Percentiles rank a stretch among this genome's conserved stretches.
These are phyloP conservation scores for Claviceps purpurea DNA, from an alignment of 2,329 filamentous ascomycete genomes.

Conservation along the genomic window DNA sequence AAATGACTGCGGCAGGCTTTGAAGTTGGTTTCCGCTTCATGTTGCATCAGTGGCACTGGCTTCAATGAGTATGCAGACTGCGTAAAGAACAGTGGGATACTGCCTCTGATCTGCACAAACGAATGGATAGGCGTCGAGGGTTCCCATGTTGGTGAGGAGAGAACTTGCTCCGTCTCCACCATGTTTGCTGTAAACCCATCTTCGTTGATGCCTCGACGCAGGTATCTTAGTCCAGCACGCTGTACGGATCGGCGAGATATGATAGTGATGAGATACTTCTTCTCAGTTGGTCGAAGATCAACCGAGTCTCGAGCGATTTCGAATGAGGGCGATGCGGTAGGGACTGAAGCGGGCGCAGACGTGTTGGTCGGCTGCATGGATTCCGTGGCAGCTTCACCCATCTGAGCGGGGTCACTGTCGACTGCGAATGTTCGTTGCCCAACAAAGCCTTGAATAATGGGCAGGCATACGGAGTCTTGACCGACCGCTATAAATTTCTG, in stretches of 20 bases:
- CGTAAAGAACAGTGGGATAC: constrained; percentile 89
- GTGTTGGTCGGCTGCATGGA: constrained; percentile 33
- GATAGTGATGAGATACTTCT: constrained; percentile 65
- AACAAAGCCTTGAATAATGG: constrained; percentile 87
- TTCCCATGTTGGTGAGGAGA: constrained; percentile 59
- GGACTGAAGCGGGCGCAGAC: constrained; percentile 15
- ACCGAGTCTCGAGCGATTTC: constrained; percentile 18
- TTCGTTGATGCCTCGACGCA: constrained; percentile 82
- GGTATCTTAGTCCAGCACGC: constrained; percentile 76
- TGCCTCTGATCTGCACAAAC: constrained; percentile 77
- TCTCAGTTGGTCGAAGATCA: constrained; percentile 34
- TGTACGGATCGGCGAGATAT: constrained; percentile 83
- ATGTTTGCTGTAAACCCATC: constrained; percentile 78
- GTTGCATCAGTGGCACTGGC: constrained; percentile 68
- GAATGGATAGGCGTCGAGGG: constrained; percentile 54
- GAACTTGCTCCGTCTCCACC: constrained; percentile 90
- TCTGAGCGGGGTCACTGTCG: constrained; percentile 45
- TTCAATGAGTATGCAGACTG: constrained; percentile 91
- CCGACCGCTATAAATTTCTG: constrained; percentile 62
- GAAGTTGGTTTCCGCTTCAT: constrained; percentile 67
- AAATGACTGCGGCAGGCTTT: constrained; percentile 72
- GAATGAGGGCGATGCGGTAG: constrained; percentile 13
- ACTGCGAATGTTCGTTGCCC: constrained; percentile 73
- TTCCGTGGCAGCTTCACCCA: constrained; percentile 31
- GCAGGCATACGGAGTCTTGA: constrained; percentile 58